phyloP scores from a whole-genome alignment of 306 rosid genomes.

The Urtica urens region DNA sequence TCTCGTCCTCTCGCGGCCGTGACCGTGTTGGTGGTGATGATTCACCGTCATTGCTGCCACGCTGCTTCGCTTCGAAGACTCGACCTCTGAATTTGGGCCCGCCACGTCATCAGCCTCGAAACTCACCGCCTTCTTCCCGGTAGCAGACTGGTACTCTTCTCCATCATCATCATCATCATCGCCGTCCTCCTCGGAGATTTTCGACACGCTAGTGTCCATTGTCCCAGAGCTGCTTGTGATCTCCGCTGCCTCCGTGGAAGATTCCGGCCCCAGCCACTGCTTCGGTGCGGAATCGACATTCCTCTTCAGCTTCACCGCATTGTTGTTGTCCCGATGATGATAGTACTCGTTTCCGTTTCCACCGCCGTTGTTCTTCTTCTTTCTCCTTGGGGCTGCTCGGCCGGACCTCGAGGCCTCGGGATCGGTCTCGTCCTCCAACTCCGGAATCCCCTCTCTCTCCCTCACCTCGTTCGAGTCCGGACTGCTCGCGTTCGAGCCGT shows the following conservation, averaged over 20 bases:
- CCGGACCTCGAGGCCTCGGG: conserved; percentile 35
- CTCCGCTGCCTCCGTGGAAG: conserved; percentile 38
- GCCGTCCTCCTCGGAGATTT: conserved; percentile 32
- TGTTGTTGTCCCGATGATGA: conserved; percentile 22
- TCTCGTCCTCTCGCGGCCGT: conserved; percentile 67
- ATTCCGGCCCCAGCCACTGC: conserved; percentile 26
- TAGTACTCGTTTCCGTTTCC: too few relatives aligned
- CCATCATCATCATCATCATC: too few relatives aligned
- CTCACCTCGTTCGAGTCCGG: conserved; percentile 92
- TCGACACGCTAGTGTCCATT: conserved; percentile 19
- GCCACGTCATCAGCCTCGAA: conserved; percentile 69
- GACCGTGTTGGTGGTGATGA: too few relatives aligned
- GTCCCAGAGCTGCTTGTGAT: conserved; percentile 51
- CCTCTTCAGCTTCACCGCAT: conserved; percentile 7
- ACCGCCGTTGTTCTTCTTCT: conserved; percentile 35
- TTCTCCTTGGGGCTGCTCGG: too few relatives aligned
- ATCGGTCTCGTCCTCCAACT: conserved; percentile 87
- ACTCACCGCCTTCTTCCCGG: conserved; percentile 61
- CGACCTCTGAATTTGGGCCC: conserved; percentile 37
- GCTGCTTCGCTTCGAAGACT: conserved; percentile 69
- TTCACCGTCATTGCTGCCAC: conserved; percentile 55
- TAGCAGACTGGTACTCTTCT: too few relatives aligned
- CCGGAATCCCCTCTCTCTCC: conserved; percentile 95
- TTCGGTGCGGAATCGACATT: conserved; percentile 34
- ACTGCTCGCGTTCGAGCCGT: conserved; percentile 62